Percentiles rank a stretch among this genome's conserved stretches.
Conservation (phyloP, 257 asterid genomes). For the Solanum arcanum region DNA sequence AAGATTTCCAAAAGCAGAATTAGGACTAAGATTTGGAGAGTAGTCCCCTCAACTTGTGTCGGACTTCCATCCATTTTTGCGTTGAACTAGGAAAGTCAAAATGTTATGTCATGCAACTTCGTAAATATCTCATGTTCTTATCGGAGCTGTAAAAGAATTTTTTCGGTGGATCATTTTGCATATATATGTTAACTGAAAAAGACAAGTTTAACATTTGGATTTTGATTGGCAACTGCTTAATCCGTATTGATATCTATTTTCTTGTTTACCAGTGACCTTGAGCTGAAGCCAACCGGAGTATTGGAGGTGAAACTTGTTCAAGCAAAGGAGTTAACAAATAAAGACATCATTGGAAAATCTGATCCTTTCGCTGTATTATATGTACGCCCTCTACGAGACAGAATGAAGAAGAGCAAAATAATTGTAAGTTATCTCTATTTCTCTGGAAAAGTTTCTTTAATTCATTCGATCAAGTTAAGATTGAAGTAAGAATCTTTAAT, state of each 20-base stretch:
- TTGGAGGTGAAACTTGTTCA: conserved; percentile 93
- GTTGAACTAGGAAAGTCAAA: not conserved
- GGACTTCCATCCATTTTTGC: not conserved
- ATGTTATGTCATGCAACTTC: not conserved
- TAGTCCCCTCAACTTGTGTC: not conserved
- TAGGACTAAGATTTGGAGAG: not conserved
- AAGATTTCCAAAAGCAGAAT: not conserved
- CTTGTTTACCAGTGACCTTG: conserved; percentile 42
- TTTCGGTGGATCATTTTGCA: not conserved
- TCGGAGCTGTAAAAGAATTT: not conserved
- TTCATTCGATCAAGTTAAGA: not conserved
- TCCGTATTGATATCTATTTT: not conserved
- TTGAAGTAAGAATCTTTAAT: not conserved
- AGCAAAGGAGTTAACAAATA: conserved; percentile 73
- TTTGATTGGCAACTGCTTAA: not conserved
- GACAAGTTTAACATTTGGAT: not conserved
- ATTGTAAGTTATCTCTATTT: conserved; percentile 35
- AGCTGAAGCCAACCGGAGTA: conserved; percentile 59
- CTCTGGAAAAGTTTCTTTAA: not conserved
- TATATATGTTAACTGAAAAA: not conserved
- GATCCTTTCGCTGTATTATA: conserved; percentile 77
- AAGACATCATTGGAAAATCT: conserved; percentile 83
- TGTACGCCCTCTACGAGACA: conserved; percentile 66
- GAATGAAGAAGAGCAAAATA: conserved; percentile 59
- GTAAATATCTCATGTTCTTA: not conserved